Evolutionary conservation across 192 early-diverging fungal genomes (phyloP), one percentile per base, ranked within the genome.

Genomic region (Coemansia sp.): DNA sequence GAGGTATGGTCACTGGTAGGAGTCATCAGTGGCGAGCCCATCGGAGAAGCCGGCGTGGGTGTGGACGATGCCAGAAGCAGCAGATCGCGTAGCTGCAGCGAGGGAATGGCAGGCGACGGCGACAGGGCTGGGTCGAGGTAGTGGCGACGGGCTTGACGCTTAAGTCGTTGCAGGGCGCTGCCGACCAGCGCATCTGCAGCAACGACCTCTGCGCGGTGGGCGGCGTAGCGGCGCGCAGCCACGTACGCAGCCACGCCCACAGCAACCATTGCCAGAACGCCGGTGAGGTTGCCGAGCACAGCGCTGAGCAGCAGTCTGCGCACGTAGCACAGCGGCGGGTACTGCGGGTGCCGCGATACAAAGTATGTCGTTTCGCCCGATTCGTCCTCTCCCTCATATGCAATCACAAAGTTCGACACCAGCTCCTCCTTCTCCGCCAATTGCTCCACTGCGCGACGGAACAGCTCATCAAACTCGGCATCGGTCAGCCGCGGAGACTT

Each of bases 21-120:
- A 14, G 59, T 38, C 59, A 60, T 60, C 27, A 51, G 55, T 44
- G 21, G 31, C 22, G 24, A n/a, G 47, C 21, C n/a, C 19, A 14
- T 51, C 32, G 57, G 41, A 1, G 57, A 34, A 30, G 41, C 12
- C 7, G 57, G 58, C 49, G 72, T 38, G 10, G 34, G 56, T 1
- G 78, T 55, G 4, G 60, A 52, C 22, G 64, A 58, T 7, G 69
- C 67, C 25, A 72, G 54, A 26, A 88, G 68, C 31, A 86, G 70
- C 21, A 83, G 70, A 60, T 88, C 87, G 50, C 87, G 81, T 49
- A 88, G 73, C 71, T 88, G 85, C 54, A 77, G 64, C 41, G 73
- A 76, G 38, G 78, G 73, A 19, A 81, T 71, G 24, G 65, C 82
- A 4, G 74, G 69, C n/a, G 77, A 73, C 31, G 85, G 83, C 49